A percentile compares a stretch with the other conserved stretches of the same genome.
These are phyloP conservation scores for Phylloporus arenicola DNA, from an alignment of 768 basidiomycete genomes.

Conservation along the genomic window DNA sequence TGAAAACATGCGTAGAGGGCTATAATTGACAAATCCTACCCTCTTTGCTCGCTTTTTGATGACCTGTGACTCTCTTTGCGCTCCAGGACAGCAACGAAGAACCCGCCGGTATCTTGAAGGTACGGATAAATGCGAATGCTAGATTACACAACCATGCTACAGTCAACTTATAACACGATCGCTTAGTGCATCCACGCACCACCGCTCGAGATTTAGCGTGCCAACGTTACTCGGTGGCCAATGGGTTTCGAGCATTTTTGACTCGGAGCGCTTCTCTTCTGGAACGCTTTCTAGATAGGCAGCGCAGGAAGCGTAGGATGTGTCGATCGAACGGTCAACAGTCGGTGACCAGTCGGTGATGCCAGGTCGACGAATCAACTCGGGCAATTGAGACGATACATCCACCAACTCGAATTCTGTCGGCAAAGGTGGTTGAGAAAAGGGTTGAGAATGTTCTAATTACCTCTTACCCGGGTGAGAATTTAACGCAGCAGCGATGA, in stretches of 20 bases:
- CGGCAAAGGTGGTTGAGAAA: not conserved
- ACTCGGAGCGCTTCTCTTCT: conserved; percentile 43
- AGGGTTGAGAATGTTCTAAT: not conserved
- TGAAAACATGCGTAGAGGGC: conserved; percentile 2
- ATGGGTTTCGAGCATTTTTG: conserved; percentile 64
- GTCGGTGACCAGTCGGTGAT: conserved; percentile 75
- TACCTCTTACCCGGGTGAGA: conserved; percentile 51
- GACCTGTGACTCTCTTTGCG: conserved; percentile 31
- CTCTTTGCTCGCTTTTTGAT: conserved; percentile 3
- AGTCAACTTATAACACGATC: not conserved
- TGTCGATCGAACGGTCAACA: conserved; percentile 46
- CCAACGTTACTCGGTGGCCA: conserved; percentile 75
- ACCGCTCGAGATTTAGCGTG: conserved; percentile 59
- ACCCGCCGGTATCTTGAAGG: conserved; percentile 93
- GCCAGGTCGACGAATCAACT: conserved; percentile 72
- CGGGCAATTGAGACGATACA: conserved; percentile 63
- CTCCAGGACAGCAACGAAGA: conserved; percentile 90
- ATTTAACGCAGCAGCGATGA: conserved; percentile 78
- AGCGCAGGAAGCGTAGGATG: conserved; percentile 54
- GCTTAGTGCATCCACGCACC: conserved; percentile 42
- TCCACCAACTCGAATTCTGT: conserved; percentile 77
- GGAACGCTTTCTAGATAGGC: conserved; percentile 50
- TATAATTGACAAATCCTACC: conserved; percentile 6
- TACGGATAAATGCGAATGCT: conserved; percentile 93
- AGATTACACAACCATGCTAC: not conserved